Base-by-base conservation (phyloP, 805 yeast species). In the Scheffersomyces ergatensis region DNA sequence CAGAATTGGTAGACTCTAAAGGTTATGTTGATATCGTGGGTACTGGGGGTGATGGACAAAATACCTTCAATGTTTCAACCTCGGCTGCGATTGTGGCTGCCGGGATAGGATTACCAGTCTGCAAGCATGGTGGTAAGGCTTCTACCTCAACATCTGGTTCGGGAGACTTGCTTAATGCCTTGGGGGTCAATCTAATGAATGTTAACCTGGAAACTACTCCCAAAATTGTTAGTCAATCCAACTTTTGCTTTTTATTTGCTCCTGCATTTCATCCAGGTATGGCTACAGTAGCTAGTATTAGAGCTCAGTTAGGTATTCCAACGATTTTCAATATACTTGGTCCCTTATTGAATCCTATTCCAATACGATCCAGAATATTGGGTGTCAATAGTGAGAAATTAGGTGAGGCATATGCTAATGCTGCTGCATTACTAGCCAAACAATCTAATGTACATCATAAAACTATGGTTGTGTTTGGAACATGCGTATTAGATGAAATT, bases 11-110 rank as follows among this genome's bases (percentile, higher is more conserved):
- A 12, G 77, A 75, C 30, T 52, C 65, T 1, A 62, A 60, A 1
- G 85, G 85, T 0, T 84, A 76, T 50, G 72, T 84, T 5, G 99
- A 93, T 60, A 87, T 93, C 23, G 99, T 93, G 5, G 99, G 99
- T 1, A 93, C 99, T 0, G 99, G 99, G 20, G 99, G 99, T 13
- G 99, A 93, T 58, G 97, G 97, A 2, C 96, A 93, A 57, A 85
- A 93, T 58, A 93, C 99, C 0, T 93, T 93, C 68, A 93, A 93
- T 53, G 99, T 93, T 2, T 85, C 95, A 13, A 93, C 99, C 0
- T 87, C 97, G 2, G 74, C 97, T 1, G 97, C 97, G 1, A 89
- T 93, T 36, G 89, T 93, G 2, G 93, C 89, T 0, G 88, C 98
- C 0, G 99, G 99, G 6, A 84, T 89, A 72, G 78, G 78, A 1